Base-by-base conservation (phyloP, 371 early-diverging fungal species). In the Lichtheimia ramosa region DNA sequence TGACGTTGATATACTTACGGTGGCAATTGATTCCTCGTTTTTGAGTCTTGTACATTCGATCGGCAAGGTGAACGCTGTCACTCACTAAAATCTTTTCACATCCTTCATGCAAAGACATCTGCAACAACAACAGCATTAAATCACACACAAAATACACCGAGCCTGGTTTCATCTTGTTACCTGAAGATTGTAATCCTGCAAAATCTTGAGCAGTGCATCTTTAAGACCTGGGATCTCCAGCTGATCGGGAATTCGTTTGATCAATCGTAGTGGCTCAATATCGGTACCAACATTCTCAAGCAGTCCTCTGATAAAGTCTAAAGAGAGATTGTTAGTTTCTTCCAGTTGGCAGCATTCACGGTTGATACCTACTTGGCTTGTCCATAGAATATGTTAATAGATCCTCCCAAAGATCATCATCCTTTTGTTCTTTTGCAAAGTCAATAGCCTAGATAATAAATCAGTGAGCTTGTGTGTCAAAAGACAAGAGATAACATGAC, bases 351-450 rank as follows among this genome's bases (percentile, higher is more conserved):
- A 3, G 21, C 39, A 0, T 10, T 23, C 16, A n/a, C n/a, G 1
- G 21, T 6, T 20, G 28, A 51, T 14, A 68, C 74, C 65, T 83
- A 91, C 92, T 70, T 46, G 94, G 95, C 60, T 95, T 92, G 63
- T 94, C 91, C 86, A 89, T 86, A 0, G 93, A 89, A 67, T 92
- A 93, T 21, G 75, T 87, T 20, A 97, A 73, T 42, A 98, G 68
- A 69, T 97, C 97, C 64, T 94, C 91, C 98, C 98, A 98, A 51
- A 98, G 77, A 16, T 90, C 93, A 24, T 89, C 88, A 72, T 98
- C 97, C 58, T 93, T 92, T 76, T 97, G 96, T 52, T 96, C 96
- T 77, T 94, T 93, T 0, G 96, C 95, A 82, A 96, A 98, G 52
- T 95, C 95, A 61, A 98, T 97, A 0, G 98, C 98, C 85, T 93